phyloP scores from a whole-genome alignment of 768 basidiomycete genomes.

The Collybia sordida region DNA sequence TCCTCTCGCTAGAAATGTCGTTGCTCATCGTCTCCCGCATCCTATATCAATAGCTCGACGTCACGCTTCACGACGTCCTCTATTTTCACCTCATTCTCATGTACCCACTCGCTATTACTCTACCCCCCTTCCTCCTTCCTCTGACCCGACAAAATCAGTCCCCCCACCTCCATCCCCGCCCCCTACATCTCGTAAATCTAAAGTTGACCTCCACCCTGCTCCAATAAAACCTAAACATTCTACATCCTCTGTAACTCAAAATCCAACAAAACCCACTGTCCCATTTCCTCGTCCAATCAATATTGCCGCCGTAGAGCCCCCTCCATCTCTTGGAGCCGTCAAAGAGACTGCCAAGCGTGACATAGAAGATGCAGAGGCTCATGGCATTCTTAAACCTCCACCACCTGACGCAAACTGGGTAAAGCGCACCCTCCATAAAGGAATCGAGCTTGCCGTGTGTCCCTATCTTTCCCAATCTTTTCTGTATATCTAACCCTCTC shows the following conservation, averaged over 20 bases:
- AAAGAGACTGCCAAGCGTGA: slow-evolving; percentile 61
- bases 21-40: slow-evolving; percentile 1
- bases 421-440: slow-evolving; percentile 47
- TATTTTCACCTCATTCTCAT: slow-evolving; percentile 4
- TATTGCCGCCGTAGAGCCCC: slow-evolving; percentile 11
- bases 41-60: slow-evolving; percentile 1
- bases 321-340: slow-evolving; percentile 27
- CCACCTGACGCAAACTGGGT: slow-evolving; percentile 61
- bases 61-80: not conserved
- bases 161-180: slow-evolving; percentile 19
- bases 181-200: slow-evolving; percentile 38
- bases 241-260: slow-evolving; percentile 19
- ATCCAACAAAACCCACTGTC: slow-evolving; percentile 29
- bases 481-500: not conserved
- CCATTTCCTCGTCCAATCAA: slow-evolving; percentile 18
- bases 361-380: slow-evolving; percentile 60
- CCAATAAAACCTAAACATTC: slow-evolving; percentile 48
- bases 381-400: slow-evolving; percentile 68
- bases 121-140: slow-evolving; percentile 10
- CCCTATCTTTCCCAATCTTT: slow-evolving; percentile 2
- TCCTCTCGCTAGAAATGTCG: slow-evolving; percentile 11
- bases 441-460: slow-evolving; percentile 44
- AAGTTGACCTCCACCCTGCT: slow-evolving; percentile 63
- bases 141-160: slow-evolving; percentile 8
- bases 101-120: slow-evolving; percentile 5